Percentiles rank a stretch among this genome's conserved stretches.
Conservation (phyloP, 371 early-diverging fungal species). For the Lichtheimia hyalospora region DNA sequence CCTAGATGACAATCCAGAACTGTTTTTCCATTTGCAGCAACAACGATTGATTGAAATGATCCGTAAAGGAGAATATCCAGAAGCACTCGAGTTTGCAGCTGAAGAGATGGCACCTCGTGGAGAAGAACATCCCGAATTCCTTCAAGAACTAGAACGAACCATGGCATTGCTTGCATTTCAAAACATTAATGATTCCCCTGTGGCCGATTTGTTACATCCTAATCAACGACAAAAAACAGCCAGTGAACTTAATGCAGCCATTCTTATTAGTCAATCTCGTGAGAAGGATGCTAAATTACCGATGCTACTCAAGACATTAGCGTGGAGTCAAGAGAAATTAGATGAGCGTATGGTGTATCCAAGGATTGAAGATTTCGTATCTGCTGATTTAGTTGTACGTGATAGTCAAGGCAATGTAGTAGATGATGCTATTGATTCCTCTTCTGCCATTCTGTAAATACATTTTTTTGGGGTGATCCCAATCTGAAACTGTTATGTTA, state of each 20-base stretch:
- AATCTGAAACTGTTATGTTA: no score
- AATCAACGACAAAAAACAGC: conserved; percentile 92
- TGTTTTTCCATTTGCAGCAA: conserved; percentile 95
- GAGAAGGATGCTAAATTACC: conserved; percentile 94
- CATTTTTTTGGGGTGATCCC: background rate
- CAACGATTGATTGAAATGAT: conserved; percentile 95
- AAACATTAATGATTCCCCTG: conserved; percentile 61
- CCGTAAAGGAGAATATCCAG: conserved; percentile 71
- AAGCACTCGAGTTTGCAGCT: conserved; percentile 94
- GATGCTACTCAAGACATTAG: conserved; percentile 81
- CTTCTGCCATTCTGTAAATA: conserved; percentile 10
- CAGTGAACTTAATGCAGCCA: conserved; percentile 91
- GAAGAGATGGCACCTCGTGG: conserved; percentile 96
- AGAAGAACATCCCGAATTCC: conserved; percentile 92
- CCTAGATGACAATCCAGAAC: conserved; percentile 90
- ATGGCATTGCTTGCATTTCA: conserved; percentile 96
- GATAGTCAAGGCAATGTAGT: conserved; percentile 33
- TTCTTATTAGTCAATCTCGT: conserved; percentile 87
- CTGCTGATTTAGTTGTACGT: conserved; percentile 67
- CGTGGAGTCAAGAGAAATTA: conserved; percentile 90
- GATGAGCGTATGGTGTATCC: conserved; percentile 83
- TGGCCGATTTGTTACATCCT: conserved; percentile 82
- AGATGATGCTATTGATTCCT: conserved; percentile 22
- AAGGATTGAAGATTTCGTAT: conserved; percentile 79
- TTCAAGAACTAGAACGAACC: conserved; percentile 91